Base-by-base conservation (phyloP, 2,329 filamentous ascomycete species). In the Fusarium subglutinans region DNA sequence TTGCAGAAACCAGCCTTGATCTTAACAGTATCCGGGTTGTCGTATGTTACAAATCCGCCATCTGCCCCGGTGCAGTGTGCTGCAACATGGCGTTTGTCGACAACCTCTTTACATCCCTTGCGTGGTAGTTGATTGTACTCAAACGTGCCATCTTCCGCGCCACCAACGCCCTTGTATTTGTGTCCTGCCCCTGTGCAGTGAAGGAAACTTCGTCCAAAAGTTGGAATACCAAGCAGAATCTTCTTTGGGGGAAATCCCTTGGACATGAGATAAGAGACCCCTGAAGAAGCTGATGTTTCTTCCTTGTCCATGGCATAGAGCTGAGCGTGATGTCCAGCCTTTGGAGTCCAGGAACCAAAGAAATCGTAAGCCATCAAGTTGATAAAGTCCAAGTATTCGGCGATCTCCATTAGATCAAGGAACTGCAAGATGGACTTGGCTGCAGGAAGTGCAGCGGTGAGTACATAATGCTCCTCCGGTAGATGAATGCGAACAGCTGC, bases 321-420 rank as follows among this genome's bases (percentile, higher is more conserved):
- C 79, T 95, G 93, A 9, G 93, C 90, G 62, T 96, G 94, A 80
- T 96, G 92, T 12, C 93, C 93, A 51, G 89, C 90, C 65, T 87
- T 88, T 37, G 85, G 80, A 3, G 88, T 89, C 93, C 93, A 95
- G 8, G 89, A 86, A 3, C 93, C 93, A 33, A 89, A 90, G 78
- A 95, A 93, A 81, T 96, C 93, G 81, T 95, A 96, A 4, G 93
- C 89, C 89, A 93, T 94, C 41, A 96, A 84, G 80, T 96, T 96
- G 80, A 96, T 84, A 71, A 91, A 87, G 81, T 96, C 93, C 41
- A 96, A 86, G 75, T 93, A 91, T 51, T 88, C 83, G 56, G 91
- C 87, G 17, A 91, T 89, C 64, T 86, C 84, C 28, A 82, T 83
- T 17, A 96, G 84, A 79, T 95, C 89, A 79, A 96, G 93, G 78